Percentiles rank a stretch among this genome's conserved stretches.
Evolutionary conservation across 1,139 yeast genomes (phyloP).

Genomic region (Maudiozyma humilis): DNA sequence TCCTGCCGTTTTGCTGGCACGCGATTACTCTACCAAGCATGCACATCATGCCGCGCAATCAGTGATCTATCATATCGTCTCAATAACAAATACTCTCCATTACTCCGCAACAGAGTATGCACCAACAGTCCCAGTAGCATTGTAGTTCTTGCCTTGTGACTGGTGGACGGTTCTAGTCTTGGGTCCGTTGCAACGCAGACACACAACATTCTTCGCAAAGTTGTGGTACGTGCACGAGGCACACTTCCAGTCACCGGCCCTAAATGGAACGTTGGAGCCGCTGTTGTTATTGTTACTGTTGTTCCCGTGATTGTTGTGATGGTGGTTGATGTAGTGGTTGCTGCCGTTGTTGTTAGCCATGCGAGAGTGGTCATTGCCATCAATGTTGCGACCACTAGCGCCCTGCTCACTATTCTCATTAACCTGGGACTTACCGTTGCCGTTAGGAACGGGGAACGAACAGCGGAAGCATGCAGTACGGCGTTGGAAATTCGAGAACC

Average conservation of each 20-base stretch:
- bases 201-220: conserved; percentile 82
- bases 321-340: conserved; percentile 1
- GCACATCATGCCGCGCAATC: no score
- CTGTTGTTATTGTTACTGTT: conserved; percentile 13
- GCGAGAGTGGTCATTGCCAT: neutral
- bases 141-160: neutral
- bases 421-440: conserved; percentile 1
- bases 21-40: no score
- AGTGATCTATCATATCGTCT: no score
- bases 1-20: no score
- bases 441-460: conserved; percentile 65
- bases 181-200: conserved; percentile 81
- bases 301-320: conserved; percentile 1
- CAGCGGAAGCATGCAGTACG: conserved; percentile 93
- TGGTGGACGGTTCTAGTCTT: conserved; percentile 31
- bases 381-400: neutral
- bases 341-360: conserved; percentile 11
- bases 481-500: conserved; percentile 89
- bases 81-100: no score
- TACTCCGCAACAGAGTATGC: neutral
- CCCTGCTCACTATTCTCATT: neutral
- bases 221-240: conserved; percentile 77
- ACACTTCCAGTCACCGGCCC: conserved; percentile 98
- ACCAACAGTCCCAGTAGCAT: neutral
- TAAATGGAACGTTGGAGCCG: conserved; percentile 61